These are phyloP conservation scores for Carex arenaria DNA, from an alignment of 202 grass and related monocot genomes.

Conservation along the genomic window DNA sequence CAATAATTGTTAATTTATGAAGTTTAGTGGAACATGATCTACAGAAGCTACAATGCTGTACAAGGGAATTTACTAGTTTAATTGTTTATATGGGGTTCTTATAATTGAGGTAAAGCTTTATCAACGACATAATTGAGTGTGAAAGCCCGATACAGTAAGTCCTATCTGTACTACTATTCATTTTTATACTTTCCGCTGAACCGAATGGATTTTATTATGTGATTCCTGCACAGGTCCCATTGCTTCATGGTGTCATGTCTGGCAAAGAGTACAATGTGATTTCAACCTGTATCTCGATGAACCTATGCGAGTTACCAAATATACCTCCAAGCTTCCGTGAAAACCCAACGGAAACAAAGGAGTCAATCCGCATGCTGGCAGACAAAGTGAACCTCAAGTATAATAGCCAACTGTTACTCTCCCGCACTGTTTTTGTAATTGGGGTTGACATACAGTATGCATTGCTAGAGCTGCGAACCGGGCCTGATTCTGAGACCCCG, in stretches of 20 bases:
- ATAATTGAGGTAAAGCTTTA: not conserved
- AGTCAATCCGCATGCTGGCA: constrained; percentile 84
- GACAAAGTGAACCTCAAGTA: constrained; percentile 78
- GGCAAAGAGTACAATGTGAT: constrained; percentile 96
- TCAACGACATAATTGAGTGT: not conserved
- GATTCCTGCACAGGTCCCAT: constrained; percentile 54
- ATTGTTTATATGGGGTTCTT: not conserved
- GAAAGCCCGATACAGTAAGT: not conserved
- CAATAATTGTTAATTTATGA: constrained; percentile 1
- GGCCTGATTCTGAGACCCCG: constrained; percentile 68
- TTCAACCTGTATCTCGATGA: constrained; percentile 76
- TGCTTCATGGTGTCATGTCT: constrained; percentile 86
- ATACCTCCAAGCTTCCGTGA: constrained; percentile 87
- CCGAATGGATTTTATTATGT: not conserved
- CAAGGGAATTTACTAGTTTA: not conserved
- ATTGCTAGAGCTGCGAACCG: constrained; percentile 70
- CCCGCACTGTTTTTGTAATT: constrained; percentile 60
- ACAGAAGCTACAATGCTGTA: not conserved
- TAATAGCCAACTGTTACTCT: constrained; percentile 72
- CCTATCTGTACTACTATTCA: not conserved
- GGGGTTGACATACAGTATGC: constrained; percentile 76
- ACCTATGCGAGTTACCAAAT: constrained; percentile 77
- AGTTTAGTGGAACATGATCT: not conserved
- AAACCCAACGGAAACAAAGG: constrained; percentile 62
- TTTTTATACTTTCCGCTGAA: not conserved